Evolutionary conservation across 257 asterid genomes (phyloP).

Genomic region (Fraxinus pennsylvanica): DNA sequence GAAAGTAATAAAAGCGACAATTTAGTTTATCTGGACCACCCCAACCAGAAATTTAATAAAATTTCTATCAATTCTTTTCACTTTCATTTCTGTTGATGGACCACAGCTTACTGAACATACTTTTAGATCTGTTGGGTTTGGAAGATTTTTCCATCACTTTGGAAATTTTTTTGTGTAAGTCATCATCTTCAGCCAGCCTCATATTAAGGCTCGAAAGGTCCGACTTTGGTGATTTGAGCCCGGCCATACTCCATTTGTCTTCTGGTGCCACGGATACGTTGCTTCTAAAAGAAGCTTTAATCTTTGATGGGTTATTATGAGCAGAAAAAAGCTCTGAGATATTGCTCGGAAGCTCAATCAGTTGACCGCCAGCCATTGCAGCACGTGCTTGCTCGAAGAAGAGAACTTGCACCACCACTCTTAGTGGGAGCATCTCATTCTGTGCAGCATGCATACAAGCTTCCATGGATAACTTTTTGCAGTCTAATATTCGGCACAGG

Average conservation of each 20-base stretch:
- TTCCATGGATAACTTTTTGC: slow-evolving; percentile 73
- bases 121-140: slow-evolving; percentile 60
- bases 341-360: slow-evolving; percentile 60
- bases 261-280: slow-evolving; percentile 36
- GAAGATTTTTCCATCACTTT: slow-evolving; percentile 26
- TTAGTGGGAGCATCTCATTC: slow-evolving; percentile 77
- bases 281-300: slow-evolving; percentile 40
- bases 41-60: slow-evolving; percentile 26
- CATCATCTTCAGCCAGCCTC: slow-evolving; percentile 76
- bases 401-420: slow-evolving; percentile 89
- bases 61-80: slow-evolving; percentile 48
- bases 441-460: slow-evolving; percentile 93
- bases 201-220: slow-evolving; percentile 66
- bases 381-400: slow-evolving; percentile 93
- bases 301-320: slow-evolving; percentile 42
- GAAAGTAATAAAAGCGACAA: slow-evolving; percentile 13
- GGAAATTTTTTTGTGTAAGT: slow-evolving; percentile 36
- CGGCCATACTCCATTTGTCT: slow-evolving; percentile 75
- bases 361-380: slow-evolving; percentile 59
- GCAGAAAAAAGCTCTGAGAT: slow-evolving; percentile 68
- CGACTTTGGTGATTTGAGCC: slow-evolving; percentile 62
- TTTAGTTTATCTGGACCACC: slow-evolving; percentile 35
- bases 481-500: slow-evolving; percentile 63
- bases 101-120: slow-evolving; percentile 82
- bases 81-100: slow-evolving; percentile 53